Percentiles rank a stretch among this genome's conserved stretches.
These are phyloP conservation scores for Auricularia sp. DNA, from an alignment of 768 basidiomycete species.

Conservation along the genomic window DNA sequence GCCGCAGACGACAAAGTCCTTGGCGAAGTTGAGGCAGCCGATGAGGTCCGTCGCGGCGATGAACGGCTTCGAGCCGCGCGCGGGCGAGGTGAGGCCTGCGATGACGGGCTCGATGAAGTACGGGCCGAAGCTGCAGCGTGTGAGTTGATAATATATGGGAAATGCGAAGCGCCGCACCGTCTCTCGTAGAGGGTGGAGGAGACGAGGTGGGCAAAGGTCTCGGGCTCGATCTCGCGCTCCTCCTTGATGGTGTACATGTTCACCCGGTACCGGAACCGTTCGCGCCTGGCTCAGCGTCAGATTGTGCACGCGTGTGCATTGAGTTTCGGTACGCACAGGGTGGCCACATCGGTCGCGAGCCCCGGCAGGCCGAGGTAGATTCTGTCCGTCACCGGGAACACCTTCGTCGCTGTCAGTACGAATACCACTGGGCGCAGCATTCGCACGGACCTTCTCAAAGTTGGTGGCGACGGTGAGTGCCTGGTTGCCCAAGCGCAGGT, in stretches of 20 bases:
- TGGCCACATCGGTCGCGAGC: slow-evolving; percentile 85
- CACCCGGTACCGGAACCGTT: slow-evolving; percentile 84
- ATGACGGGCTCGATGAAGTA: slow-evolving; percentile 96
- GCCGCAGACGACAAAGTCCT: slow-evolving; percentile 95
- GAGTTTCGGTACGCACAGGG: slow-evolving; percentile 46
- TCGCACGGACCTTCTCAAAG: slow-evolving; percentile 73
- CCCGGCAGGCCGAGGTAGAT: slow-evolving; percentile 88
- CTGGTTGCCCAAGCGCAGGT: slow-evolving; percentile 83
- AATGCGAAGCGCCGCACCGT: slow-evolving; percentile 30
- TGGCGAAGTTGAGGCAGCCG: slow-evolving; percentile 85
- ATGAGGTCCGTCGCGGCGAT: slow-evolving; percentile 93
- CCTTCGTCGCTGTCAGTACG: slow-evolving; percentile 35
- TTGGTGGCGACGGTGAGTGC: slow-evolving; percentile 78
- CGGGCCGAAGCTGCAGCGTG: slow-evolving; percentile 59
- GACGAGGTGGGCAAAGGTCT: slow-evolving; percentile 92
- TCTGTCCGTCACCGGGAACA: slow-evolving; percentile 89
- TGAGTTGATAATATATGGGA: neutral
- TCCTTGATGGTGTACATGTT: slow-evolving; percentile 99
- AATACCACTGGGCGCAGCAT: neutral
- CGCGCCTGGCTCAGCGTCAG: slow-evolving; percentile 44
- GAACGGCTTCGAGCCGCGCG: slow-evolving; percentile 59
- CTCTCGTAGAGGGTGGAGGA: slow-evolving; percentile 92
- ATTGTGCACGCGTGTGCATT: neutral
- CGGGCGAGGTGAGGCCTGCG: slow-evolving; percentile 55
- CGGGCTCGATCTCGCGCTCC: slow-evolving; percentile 90